phyloP scores from a whole-genome alignment of 2,329 filamentous ascomycete species.

The Fusarium decemcellulare region DNA sequence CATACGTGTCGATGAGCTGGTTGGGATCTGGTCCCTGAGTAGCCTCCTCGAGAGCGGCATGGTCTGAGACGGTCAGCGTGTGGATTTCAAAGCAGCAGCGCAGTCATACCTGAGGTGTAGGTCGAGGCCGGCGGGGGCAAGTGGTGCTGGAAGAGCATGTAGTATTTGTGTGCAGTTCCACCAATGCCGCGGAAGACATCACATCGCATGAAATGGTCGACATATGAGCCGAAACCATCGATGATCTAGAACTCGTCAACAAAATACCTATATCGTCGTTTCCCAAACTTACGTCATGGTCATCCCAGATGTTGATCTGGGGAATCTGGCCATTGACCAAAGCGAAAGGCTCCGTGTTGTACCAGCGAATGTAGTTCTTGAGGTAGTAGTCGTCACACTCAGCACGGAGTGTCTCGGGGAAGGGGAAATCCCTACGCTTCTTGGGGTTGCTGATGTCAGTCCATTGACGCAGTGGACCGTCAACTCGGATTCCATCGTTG shows the following conservation, averaged over 20 bases:
- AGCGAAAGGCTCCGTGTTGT: constrained; percentile 86
- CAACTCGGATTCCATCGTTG: constrained; percentile 91
- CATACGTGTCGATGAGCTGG: constrained; percentile 82
- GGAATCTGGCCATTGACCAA: constrained; percentile 91
- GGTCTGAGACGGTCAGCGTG: constrained; percentile 41
- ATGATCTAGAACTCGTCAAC: constrained; percentile 76
- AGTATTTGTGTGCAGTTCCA: constrained; percentile 96
- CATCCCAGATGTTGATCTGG: constrained; percentile 98
- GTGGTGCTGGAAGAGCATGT: constrained; percentile 97
- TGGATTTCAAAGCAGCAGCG: neutral
- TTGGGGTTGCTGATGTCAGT: constrained; percentile 85
- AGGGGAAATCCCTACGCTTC: constrained; percentile 83
- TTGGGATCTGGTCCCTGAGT: constrained; percentile 74
- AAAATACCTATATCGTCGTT: neutral
- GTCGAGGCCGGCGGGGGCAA: constrained; percentile 87
- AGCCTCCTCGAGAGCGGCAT: constrained; percentile 40
- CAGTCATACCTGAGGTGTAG: constrained; percentile 69
- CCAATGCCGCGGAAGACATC: constrained; percentile 94
- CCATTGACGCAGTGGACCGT: constrained; percentile 87
- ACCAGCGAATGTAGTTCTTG: constrained; percentile 89
- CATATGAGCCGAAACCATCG: constrained; percentile 94
- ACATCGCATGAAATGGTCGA: constrained; percentile 93
- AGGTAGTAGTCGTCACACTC: constrained; percentile 94
- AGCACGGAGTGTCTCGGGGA: constrained; percentile 83
- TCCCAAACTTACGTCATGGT: constrained; percentile 78